These are phyloP conservation scores for Bacidia gigantensis DNA, from an alignment of 495 filamentous ascomycete genomes.

Conservation along the genomic window DNA sequence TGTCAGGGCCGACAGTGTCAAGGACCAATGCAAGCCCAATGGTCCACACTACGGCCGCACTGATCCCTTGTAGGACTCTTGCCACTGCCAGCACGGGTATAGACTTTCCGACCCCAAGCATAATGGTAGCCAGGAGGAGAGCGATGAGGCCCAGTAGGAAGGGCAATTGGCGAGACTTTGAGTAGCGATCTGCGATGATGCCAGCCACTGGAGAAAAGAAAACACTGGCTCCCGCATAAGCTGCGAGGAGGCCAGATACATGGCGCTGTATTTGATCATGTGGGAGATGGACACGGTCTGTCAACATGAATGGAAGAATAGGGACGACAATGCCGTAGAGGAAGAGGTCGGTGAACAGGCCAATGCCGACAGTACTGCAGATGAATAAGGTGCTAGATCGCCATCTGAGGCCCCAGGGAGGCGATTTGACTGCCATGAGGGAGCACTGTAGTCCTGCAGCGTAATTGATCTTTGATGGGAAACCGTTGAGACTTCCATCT, in stretches of 20 bases:
- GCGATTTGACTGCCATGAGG: background rate
- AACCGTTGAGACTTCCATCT: too few relatives aligned
- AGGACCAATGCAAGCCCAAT: constrained; percentile 41
- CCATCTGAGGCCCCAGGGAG: constrained; percentile 33
- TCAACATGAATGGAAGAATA: constrained; percentile 47
- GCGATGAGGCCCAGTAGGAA: constrained; percentile 45
- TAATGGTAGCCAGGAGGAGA: constrained; percentile 40
- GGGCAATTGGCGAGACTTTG: constrained; percentile 35
- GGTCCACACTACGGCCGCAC: constrained; percentile 50
- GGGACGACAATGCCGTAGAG: constrained; percentile 49
- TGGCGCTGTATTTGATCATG: constrained; percentile 36
- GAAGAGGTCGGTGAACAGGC: constrained; percentile 50
- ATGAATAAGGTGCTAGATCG: constrained; percentile 50
- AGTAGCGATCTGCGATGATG: constrained; percentile 42
- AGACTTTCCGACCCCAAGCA: constrained; percentile 40
- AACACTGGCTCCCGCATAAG: constrained; percentile 44
- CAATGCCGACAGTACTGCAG: constrained; percentile 44
- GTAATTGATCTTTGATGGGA: too few relatives aligned
- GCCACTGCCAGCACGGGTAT: constrained; percentile 40
- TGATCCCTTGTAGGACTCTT: constrained; percentile 46
- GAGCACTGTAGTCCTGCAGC: background rate
- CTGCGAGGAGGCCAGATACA: constrained; percentile 42
- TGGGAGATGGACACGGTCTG: constrained; percentile 37
- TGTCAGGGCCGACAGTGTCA: constrained; percentile 38
- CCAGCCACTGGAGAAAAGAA: constrained; percentile 43